Evolutionary conservation across 768 basidiomycete genomes (phyloP).

Genomic region (Filobasidium wieringae): DNA sequence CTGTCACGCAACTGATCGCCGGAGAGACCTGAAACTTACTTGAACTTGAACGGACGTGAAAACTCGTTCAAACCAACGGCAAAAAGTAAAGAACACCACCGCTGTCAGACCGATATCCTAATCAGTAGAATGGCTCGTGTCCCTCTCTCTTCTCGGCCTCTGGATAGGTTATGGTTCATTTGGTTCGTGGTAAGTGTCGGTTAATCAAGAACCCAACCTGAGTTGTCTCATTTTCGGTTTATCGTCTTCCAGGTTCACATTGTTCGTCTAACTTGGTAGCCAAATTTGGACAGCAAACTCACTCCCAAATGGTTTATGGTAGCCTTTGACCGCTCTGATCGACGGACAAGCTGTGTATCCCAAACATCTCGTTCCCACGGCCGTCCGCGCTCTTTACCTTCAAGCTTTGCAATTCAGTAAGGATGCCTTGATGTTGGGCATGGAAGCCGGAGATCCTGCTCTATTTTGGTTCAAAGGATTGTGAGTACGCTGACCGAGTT

Average conservation of each 20-base stretch:
- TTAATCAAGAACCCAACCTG: not conserved
- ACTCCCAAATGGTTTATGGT: no score
- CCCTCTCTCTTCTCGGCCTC: constrained; percentile 14
- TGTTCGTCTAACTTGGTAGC: no score
- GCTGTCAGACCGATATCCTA: no score
- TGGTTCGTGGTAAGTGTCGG: constrained; percentile 54
- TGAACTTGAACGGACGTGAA: no score
- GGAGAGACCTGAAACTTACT: no score
- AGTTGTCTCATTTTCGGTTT: not conserved
- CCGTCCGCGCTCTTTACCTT: constrained; percentile 43
- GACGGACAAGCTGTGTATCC: constrained; percentile 56
- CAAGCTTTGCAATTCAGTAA: constrained; percentile 51
- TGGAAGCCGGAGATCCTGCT: constrained; percentile 24
- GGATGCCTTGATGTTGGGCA: constrained; percentile 57
- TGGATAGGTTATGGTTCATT: constrained; percentile 48
- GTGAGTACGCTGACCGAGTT: constrained; percentile 40
- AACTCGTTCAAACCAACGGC: no score
- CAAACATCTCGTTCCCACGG: constrained; percentile 44
- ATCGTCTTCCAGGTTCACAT: constrained; percentile 48
- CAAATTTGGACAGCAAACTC: no score
- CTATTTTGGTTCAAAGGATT: constrained; percentile 47
- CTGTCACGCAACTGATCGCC: no score
- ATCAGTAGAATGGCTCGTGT: not conserved
- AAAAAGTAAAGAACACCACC: no score
- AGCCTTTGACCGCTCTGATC: constrained; percentile 53